A percentile compares a stretch with the other conserved stretches of the same genome.
These are phyloP conservation scores for Wickerhamiella occidentalis DNA, from an alignment of 805 yeast species.

Conservation along the genomic window DNA sequence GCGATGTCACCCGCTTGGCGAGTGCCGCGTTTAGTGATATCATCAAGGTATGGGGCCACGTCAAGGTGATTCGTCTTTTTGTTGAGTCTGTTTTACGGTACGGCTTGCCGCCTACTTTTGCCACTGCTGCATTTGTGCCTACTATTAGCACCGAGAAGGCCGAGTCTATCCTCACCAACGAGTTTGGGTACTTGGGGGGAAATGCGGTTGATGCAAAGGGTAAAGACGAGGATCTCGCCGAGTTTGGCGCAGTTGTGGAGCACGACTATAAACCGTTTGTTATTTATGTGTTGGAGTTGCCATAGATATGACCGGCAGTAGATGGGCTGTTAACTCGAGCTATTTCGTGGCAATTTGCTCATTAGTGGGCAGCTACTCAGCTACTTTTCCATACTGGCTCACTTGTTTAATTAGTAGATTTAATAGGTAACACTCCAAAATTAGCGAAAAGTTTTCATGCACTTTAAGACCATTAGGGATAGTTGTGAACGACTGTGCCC, in stretches of 20 bases:
- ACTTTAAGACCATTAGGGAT: too few relatives aligned
- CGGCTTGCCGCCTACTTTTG: slow-evolving; percentile 91
- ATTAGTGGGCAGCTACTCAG: too few relatives aligned
- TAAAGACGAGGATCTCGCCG: slow-evolving; percentile 54
- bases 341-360: too few relatives aligned
- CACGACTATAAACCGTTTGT: slow-evolving; percentile 96
- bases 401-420: neutral
- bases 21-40: slow-evolving; percentile 85
- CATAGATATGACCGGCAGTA: slow-evolving; percentile 10
- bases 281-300: slow-evolving; percentile 46
- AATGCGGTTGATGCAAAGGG: slow-evolving; percentile 67
- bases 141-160: slow-evolving; percentile 39
- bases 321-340: too few relatives aligned
- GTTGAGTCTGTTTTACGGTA: slow-evolving; percentile 91
- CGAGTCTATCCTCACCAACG: slow-evolving; percentile 54
- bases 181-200: slow-evolving; percentile 86
- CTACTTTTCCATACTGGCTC: too few relatives aligned
- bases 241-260: slow-evolving; percentile 86
- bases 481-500: too few relatives aligned
- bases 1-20: slow-evolving; percentile 71
- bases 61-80: slow-evolving; percentile 73
- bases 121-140: slow-evolving; percentile 39
- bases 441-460: neutral
- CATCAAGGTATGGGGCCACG: slow-evolving; percentile 76
- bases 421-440: neutral